Percentiles rank a stretch among this genome's conserved stretches.
These are phyloP conservation scores for Uronychia setigera DNA, from an alignment of 73 alveolate species.

Conservation along the genomic window DNA sequence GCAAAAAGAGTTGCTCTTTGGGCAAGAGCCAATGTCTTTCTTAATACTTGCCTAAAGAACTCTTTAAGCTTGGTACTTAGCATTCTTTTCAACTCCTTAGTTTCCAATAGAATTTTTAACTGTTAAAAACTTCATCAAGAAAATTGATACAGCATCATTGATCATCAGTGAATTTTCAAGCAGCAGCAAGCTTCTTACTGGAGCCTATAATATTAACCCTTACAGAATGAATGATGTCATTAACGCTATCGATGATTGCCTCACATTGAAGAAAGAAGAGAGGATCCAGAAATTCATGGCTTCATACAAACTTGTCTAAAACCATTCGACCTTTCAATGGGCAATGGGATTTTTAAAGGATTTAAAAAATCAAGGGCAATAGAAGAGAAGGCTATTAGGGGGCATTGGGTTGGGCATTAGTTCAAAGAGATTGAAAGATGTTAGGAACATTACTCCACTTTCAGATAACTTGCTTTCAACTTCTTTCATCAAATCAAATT, in stretches of 20 bases:
- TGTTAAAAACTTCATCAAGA: conserved; percentile 34
- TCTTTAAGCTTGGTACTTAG: conserved; percentile 63
- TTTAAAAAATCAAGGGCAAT: neutral
- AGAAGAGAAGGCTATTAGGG: neutral
- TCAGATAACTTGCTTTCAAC: neutral
- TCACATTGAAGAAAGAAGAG: neutral
- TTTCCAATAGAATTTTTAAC: conserved; percentile 70
- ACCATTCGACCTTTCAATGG: neutral
- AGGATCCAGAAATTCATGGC: neutral
- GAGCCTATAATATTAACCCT: conserved; percentile 69
- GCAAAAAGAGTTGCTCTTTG: conserved; percentile 67
- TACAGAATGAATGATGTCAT: conserved; percentile 29
- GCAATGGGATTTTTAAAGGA: neutral
- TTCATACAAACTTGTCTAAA: neutral
- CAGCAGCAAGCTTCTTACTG: conserved; percentile 65
- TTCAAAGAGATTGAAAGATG: neutral
- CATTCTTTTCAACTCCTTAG: neutral
- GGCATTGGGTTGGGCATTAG: neutral
- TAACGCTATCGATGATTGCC: neutral
- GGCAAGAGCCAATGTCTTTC: conserved; percentile 71
- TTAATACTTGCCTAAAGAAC: conserved; percentile 70
- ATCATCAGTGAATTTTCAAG: conserved; percentile 81
- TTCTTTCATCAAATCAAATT: neutral
- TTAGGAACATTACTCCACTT: neutral
- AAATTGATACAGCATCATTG: conserved; percentile 36